phyloP scores from a whole-genome alignment of 129 eudicot genomes.

The Tagetes patula region DNA sequence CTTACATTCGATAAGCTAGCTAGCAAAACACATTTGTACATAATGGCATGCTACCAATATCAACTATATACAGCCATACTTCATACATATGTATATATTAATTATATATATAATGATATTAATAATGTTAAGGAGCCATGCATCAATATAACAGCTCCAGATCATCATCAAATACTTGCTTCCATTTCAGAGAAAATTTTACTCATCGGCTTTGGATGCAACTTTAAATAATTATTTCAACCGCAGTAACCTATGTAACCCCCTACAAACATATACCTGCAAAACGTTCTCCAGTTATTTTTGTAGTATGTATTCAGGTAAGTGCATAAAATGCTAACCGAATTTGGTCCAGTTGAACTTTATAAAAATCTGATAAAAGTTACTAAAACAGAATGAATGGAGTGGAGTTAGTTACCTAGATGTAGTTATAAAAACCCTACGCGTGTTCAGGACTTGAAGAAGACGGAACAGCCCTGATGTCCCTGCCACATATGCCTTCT shows the following conservation, averaged over 20 bases:
- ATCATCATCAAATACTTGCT: slow-evolving; percentile 27
- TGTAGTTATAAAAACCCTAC: slow-evolving; percentile 34
- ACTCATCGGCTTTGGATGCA: slow-evolving; percentile 20
- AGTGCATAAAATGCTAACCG: neutral
- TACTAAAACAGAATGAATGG: neutral
- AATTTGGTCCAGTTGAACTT: neutral
- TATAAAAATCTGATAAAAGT: neutral
- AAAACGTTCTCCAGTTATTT: slow-evolving; percentile 4
- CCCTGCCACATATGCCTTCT: slow-evolving; percentile 63
- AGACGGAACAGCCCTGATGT: slow-evolving; percentile 36
- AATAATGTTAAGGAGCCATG: slow-evolving; percentile 13
- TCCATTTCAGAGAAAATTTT: slow-evolving; percentile 19
- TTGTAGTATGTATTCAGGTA: neutral
- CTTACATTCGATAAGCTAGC: slow-evolving; percentile 28
- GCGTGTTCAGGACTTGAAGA: slow-evolving; percentile 49
- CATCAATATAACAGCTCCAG: slow-evolving; percentile 33
- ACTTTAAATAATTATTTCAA: slow-evolving; percentile 29
- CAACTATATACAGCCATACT: slow-evolving; percentile 34
- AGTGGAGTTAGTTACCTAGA: slow-evolving; percentile 35
- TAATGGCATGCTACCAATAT: slow-evolving; percentile 28
- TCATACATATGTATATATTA: slow-evolving; percentile 1
- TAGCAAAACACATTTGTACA: slow-evolving; percentile 41
- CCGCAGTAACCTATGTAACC: slow-evolving; percentile 30
- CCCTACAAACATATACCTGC: slow-evolving; percentile 37
- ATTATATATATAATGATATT: neutral